Evolutionary conservation across 371 early-diverging fungal species (phyloP).

Genomic region (Syncephalastrum monosporum): DNA sequence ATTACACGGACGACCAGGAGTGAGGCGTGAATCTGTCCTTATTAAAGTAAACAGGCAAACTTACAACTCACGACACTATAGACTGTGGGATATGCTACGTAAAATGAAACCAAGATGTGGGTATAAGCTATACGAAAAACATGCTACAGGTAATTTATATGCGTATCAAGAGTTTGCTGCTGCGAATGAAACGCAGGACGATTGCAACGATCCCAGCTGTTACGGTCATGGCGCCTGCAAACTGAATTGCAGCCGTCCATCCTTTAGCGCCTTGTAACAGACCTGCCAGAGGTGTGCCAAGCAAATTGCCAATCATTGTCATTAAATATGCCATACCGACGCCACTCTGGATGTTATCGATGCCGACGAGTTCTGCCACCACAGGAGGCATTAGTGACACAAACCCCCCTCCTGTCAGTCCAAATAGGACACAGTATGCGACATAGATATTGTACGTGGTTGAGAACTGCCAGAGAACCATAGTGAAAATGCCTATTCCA

Average conservation of each 20-base stretch:
- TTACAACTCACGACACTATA: background rate
- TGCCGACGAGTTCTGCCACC: constrained; percentile 46
- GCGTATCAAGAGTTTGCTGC: constrained; percentile 7
- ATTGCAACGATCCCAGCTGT: constrained; percentile 23
- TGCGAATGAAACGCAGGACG: constrained; percentile 12
- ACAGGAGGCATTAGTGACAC: constrained; percentile 45
- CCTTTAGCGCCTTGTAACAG: constrained; percentile 34
- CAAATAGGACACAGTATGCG: constrained; percentile 49
- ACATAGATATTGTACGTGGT: constrained; percentile 41
- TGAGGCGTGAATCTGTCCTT: background rate
- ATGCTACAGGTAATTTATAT: constrained; percentile 1
- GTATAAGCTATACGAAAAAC: background rate
- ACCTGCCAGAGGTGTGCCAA: constrained; percentile 53
- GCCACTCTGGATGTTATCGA: constrained; percentile 39
- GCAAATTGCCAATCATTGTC: constrained; percentile 39
- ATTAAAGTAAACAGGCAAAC: background rate
- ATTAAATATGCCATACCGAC: constrained; percentile 41
- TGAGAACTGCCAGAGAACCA: constrained; percentile 66
- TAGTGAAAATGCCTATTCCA: constrained; percentile 38
- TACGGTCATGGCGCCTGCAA: constrained; percentile 43
- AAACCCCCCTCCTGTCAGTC: constrained; percentile 47
- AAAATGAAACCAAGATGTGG: background rate
- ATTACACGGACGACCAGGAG: too few species aligned
- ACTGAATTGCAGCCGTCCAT: constrained; percentile 54
- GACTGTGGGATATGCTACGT: background rate